A percentile compares a stretch with the other conserved stretches of the same genome.
Conservation (phyloP, 257 asterid species). For the Handroanthus guayacan region DNA sequence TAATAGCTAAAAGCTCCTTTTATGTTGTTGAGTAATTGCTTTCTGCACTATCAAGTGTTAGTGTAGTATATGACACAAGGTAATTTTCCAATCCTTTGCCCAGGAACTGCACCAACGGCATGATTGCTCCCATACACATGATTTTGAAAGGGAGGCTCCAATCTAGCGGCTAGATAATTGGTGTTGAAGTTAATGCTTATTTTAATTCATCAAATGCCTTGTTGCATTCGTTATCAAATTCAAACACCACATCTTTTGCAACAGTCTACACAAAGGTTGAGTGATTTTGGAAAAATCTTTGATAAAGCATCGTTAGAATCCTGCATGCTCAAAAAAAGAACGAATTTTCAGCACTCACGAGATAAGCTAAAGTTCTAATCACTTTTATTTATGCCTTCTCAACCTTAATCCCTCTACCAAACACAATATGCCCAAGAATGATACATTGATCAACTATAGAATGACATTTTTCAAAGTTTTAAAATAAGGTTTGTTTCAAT, state of each 20-base stretch:
- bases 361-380: background rate
- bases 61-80: too few species aligned
- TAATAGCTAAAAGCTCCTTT: constrained; percentile 6
- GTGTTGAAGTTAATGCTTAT: background rate
- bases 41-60: background rate
- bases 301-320: background rate
- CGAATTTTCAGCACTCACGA: background rate
- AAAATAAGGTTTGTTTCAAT: too few species aligned
- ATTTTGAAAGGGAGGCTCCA: background rate
- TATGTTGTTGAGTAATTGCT: constrained; percentile 1
- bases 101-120: background rate
- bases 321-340: constrained; percentile 2
- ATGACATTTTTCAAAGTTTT: too few species aligned
- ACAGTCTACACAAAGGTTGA: background rate
- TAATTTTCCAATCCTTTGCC: background rate
- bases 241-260: background rate
- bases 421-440: too few species aligned
- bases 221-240: background rate
- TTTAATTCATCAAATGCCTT: background rate
- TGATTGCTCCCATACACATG: constrained; percentile 2
- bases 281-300: background rate
- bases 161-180: background rate
- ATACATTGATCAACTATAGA: too few species aligned
- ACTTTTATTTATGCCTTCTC: constrained; percentile 3
- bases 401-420: too few species aligned